Evolutionary conservation across 225 moss, liverwort and hornwort species (phyloP).

Genomic region (Thuidium tamariscinum): DNA sequence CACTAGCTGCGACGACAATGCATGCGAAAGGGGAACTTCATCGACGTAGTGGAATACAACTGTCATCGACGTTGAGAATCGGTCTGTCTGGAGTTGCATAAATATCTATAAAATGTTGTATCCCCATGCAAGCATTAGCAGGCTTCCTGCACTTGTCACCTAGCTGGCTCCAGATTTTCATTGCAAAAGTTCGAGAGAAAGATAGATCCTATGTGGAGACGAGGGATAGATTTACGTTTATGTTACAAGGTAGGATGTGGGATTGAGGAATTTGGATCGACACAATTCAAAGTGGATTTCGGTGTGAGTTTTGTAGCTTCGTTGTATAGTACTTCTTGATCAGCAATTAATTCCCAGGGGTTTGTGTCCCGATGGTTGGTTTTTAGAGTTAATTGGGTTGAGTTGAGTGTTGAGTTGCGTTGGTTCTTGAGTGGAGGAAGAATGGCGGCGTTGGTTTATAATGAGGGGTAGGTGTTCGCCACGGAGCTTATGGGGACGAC

Average conservation of each 20-base stretch:
- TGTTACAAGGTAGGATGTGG: not conserved
- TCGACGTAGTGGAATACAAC: too few relatives aligned
- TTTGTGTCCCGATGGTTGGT: not conserved
- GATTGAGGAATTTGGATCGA: not conserved
- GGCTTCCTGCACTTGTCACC: not conserved
- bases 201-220: not conserved
- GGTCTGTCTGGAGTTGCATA: not conserved
- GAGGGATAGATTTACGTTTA: not conserved
- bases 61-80: not conserved
- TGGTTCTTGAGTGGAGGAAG: not conserved
- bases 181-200: not conserved
- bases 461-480: constrained; percentile 16
- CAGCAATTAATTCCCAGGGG: not conserved
- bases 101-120: not conserved
- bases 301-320: too few relatives aligned
- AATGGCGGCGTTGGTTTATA: constrained; percentile 11
- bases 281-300: too few relatives aligned
- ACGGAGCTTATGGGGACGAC: constrained; percentile 34
- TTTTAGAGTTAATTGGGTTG: not conserved
- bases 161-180: not conserved
- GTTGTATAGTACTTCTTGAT: not conserved
- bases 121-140: not conserved
- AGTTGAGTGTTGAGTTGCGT: not conserved
- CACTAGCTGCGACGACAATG: too few relatives aligned
- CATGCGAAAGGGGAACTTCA: not conserved